phyloP scores from a whole-genome alignment of 2,329 filamentous ascomycete genomes.

The Pyrenophora tritici-repentis region DNA sequence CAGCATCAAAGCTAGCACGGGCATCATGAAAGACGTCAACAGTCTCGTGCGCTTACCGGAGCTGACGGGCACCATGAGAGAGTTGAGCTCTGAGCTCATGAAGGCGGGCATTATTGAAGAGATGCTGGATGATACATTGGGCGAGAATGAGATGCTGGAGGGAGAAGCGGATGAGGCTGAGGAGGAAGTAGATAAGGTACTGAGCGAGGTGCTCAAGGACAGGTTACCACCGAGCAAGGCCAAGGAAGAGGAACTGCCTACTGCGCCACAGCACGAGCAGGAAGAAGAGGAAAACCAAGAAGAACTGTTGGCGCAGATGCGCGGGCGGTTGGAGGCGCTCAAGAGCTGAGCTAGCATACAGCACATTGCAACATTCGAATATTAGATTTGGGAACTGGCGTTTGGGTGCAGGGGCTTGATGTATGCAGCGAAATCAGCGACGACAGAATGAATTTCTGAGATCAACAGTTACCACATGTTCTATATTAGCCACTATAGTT shows the following conservation, averaged over 20 bases:
- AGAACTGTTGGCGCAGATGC: slow-evolving; percentile 91
- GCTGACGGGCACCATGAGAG: slow-evolving; percentile 85
- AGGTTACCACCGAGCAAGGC: slow-evolving; percentile 70
- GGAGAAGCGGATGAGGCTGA: slow-evolving; percentile 73
- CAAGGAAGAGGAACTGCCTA: slow-evolving; percentile 58
- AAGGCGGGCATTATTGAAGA: slow-evolving; percentile 97
- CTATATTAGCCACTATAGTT: too few species aligned
- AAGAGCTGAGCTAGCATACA: slow-evolving; percentile 67
- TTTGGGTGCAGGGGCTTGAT: background rate
- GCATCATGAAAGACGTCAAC: slow-evolving; percentile 98
- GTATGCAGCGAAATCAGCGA: too few species aligned
- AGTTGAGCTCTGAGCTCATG: slow-evolving; percentile 83
- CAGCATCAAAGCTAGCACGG: slow-evolving; percentile 80
- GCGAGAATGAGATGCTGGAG: slow-evolving; percentile 69
- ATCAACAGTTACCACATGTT: too few species aligned
- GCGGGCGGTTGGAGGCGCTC: slow-evolving; percentile 84
- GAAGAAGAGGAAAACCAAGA: slow-evolving; percentile 86
- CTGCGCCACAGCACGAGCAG: slow-evolving; percentile 61
- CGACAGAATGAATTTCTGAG: too few species aligned
- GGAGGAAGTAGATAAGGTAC: slow-evolving; percentile 84
- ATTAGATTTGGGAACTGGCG: background rate
- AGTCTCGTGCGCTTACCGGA: slow-evolving; percentile 81
- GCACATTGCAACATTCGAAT: too few species aligned
- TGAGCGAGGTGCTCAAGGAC: slow-evolving; percentile 88
- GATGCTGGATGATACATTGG: slow-evolving; percentile 87